Percentiles rank a stretch among this genome's conserved stretches.
Conservation (phyloP, 495 filamentous ascomycete species). For the Rhizodiscina lignyota region DNA sequence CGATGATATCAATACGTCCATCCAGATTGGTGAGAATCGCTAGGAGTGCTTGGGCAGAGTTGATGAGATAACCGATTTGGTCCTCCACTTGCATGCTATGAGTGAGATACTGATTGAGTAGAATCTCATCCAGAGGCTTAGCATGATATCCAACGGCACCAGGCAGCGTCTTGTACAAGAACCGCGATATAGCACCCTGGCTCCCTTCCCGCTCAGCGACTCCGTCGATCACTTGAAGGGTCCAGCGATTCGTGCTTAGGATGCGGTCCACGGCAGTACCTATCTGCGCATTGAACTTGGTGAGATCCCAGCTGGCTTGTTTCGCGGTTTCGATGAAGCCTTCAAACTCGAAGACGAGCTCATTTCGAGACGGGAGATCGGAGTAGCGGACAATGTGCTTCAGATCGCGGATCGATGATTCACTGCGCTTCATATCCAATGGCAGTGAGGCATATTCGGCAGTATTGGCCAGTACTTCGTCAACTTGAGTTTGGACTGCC, state of each 20-base stretch:
- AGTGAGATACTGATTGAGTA: slow-evolving; percentile 39
- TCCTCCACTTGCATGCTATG: slow-evolving; percentile 48
- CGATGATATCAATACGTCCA: slow-evolving; percentile 42
- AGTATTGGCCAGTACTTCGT: too few relatives aligned
- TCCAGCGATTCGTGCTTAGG: slow-evolving; percentile 48
- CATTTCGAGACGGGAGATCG: slow-evolving; percentile 30
- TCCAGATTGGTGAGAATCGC: slow-evolving; percentile 42
- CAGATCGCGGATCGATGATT: slow-evolving; percentile 55
- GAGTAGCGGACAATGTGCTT: slow-evolving; percentile 45
- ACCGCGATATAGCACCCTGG: slow-evolving; percentile 22
- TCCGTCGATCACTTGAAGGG: slow-evolving; percentile 33
- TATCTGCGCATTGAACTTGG: slow-evolving; percentile 51
- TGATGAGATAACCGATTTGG: slow-evolving; percentile 42
- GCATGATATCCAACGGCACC: slow-evolving; percentile 37
- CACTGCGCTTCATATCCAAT: slow-evolving; percentile 52
- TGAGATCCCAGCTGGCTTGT: slow-evolving; percentile 37
- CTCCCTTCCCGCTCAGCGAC: slow-evolving; percentile 23
- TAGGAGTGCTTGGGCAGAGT: slow-evolving; percentile 47
- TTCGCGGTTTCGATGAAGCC: slow-evolving; percentile 46
- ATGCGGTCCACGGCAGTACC: slow-evolving; percentile 52
- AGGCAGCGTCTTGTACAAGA: slow-evolving; percentile 23
- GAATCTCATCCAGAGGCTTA: slow-evolving; percentile 32
- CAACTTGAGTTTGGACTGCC: too few relatives aligned
- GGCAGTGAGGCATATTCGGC: slow-evolving; percentile 42
- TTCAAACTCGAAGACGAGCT: slow-evolving; percentile 49